Percentiles rank a stretch among this genome's conserved stretches.
Conservation (phyloP, 345 rosid species). For the Syzygium aromaticum region DNA sequence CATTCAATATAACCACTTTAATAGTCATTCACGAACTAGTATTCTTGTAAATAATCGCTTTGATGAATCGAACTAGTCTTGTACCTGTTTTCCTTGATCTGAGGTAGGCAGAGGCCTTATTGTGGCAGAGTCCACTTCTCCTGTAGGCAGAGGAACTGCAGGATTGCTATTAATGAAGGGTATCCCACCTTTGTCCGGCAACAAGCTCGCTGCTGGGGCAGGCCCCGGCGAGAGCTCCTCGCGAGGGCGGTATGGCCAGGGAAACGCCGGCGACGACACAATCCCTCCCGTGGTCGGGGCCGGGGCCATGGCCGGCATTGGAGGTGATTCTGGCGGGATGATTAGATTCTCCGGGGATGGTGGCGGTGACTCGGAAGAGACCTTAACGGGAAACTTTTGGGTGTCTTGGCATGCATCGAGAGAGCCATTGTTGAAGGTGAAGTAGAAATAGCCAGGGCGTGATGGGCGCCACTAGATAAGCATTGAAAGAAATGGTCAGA, state of each 20-base stretch:
- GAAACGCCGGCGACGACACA: constrained; percentile 58
- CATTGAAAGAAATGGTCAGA: neutral
- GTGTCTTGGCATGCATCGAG: constrained; percentile 38
- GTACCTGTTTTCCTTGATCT: constrained; percentile 28
- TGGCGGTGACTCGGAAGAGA: constrained; percentile 10
- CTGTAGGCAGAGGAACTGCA: constrained; percentile 96
- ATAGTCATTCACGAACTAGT: neutral
- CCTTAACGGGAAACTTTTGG: constrained; percentile 59
- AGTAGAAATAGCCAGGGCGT: constrained; percentile 82
- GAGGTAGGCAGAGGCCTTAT: constrained; percentile 68
- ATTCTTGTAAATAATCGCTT: neutral
- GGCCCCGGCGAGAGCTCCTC: constrained; percentile 55
- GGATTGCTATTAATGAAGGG: constrained; percentile 93
- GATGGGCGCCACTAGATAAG: constrained; percentile 76
- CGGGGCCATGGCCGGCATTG: constrained; percentile 40
- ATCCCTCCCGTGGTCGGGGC: constrained; percentile 53
- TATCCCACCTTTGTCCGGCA: constrained; percentile 61
- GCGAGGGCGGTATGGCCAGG: constrained; percentile 79
- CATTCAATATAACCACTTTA: neutral
- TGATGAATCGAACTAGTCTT: neutral
- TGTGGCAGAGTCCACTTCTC: constrained; percentile 86
- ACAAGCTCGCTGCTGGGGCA: constrained; percentile 29
- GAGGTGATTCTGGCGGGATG: constrained; percentile 13
- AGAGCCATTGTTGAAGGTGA: constrained; percentile 68
- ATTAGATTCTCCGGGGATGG: constrained; percentile 15